A percentile compares a stretch with the other conserved stretches of the same genome.
Evolutionary conservation across 257 asterid genomes (phyloP).

Genomic region (Ballota nigra): DNA sequence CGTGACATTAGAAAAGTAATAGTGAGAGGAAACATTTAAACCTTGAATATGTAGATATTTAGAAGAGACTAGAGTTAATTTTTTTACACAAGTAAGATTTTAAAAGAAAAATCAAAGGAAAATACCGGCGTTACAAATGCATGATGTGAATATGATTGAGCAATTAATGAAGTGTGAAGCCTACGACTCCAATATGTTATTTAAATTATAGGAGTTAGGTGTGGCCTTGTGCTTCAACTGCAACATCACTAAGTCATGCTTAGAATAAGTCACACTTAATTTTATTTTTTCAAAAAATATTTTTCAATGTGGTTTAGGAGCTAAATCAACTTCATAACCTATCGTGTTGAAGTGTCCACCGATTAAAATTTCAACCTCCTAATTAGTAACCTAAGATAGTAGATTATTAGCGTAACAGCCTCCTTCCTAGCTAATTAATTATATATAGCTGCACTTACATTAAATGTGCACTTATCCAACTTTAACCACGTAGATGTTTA

Average conservation of each 20-base stretch:
- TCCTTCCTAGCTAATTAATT: not conserved
- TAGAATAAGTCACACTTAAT: not conserved
- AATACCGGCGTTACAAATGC: not conserved
- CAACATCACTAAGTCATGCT: not conserved
- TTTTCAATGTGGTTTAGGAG: slow-evolving; percentile 1
- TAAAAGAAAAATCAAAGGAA: not conserved
- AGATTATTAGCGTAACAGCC: not conserved
- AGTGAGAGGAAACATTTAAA: not conserved
- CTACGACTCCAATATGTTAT: not conserved
- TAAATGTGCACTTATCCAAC: not conserved
- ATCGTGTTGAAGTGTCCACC: not conserved
- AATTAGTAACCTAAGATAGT: not conserved
- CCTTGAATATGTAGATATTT: too few species aligned
- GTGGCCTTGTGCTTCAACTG: not conserved
- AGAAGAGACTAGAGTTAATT: not conserved
- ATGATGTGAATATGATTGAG: not conserved
- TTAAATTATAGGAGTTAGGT: slow-evolving; percentile 10
- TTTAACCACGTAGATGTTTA: not conserved
- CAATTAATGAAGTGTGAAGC: not conserved
- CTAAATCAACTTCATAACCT: not conserved
- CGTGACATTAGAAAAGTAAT: too few species aligned
- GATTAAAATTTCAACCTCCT: not conserved
- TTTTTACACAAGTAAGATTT: not conserved
- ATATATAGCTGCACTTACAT: not conserved
- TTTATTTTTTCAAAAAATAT: not conserved